Evolutionary conservation across 306 rosid species (phyloP), one percentile per base, ranked within the genome.

Genomic region (Cicer cuneatum): DNA sequence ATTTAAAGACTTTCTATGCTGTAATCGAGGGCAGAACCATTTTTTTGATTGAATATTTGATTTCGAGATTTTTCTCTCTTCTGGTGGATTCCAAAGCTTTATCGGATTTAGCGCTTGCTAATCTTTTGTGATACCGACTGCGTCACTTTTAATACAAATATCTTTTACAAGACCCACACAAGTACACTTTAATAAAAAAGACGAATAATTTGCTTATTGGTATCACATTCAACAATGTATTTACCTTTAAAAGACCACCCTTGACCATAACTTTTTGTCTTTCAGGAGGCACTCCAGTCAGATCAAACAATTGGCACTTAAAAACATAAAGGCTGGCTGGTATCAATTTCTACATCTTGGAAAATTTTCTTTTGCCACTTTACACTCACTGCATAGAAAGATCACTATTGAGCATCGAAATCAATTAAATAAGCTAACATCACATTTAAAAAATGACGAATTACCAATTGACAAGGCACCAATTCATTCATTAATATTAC

Each of bases 261-360:
- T 95, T 95, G 45, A 95, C 97, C 99, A 95, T 95, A 76, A 95
- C 90, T 48, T 95, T 95, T 82, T 92, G 99, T 77, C 99, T 95
- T 76, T 92, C 98, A 37, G 98, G 97, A 83, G 98, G 95, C 3
- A 95, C 99, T 57, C 98, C 99, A 0, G 99, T 95, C 77, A 95
- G 86, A 87, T 90, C 98, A 69, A 47, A 95, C 83, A 95, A 80
- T 76, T 95, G 99, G 85, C 97, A 88, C 86, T 95, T 95, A 81
- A 95, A 95, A 70, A 95, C 97, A 80, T 82, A 84, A 21, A 37
- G 98, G 83, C 86, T 91, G 97, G 58, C 84, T 84, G 51, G 98
- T 90, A 82, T 95, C 97, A 65, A 95, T 82, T 83, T 95, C 98
- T 68, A 95, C 97, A 69, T 73, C 90, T 78, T 78, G 80, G 67